Base-by-base conservation (phyloP, 768 basidiomycete species). In the Tulasnella sp. region DNA sequence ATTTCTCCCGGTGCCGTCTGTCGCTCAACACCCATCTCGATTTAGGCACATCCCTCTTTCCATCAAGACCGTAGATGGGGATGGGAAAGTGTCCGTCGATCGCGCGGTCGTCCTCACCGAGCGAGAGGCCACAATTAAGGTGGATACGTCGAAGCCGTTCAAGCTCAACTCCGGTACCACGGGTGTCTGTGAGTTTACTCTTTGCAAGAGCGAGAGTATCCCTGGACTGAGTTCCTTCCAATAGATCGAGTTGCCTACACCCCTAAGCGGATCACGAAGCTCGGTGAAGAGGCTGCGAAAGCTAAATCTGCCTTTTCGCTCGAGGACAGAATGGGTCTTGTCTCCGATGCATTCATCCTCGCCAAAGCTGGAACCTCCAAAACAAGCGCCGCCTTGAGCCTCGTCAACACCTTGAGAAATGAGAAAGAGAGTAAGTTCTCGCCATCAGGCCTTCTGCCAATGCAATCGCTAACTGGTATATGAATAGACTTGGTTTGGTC, bases 91-190 rank as follows among this genome's bases (percentile, higher is more conserved):
- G 4, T 68, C 69, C 11, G 69, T 89, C 50, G 79, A 93, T 68
- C 81, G 77, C 56, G 73, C 77, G 34, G 75, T 79, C 13, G 69
- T 96, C 52, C 77, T 99, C 29, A 72, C 77, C 62, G 77, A 81
- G 48, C 80, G 90, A 38, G 84, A 91, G 69, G 78, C 76, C 41
- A 76, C 74, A 19, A 78, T 93, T 65, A 70, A 79, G 19, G 65
- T 97, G n/a, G 84, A 90, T 69, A 87, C 82, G 11, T 80, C 72
- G 69, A 81, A 79, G 67, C 75, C 82, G 4, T 98, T 85, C 78
- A 98, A 98, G 73, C 73, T 98, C 63, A 98, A 98, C 68, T 86
- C 85, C 2, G 85, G 85, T 43, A 93, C 91, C 0, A 80, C 80
- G 52, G 92, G 94, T 61, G 88, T 95, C 65, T 98, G 90, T 90